phyloP scores from a whole-genome alignment of 31 red algal species.

The Endocladia muricata region DNA sequence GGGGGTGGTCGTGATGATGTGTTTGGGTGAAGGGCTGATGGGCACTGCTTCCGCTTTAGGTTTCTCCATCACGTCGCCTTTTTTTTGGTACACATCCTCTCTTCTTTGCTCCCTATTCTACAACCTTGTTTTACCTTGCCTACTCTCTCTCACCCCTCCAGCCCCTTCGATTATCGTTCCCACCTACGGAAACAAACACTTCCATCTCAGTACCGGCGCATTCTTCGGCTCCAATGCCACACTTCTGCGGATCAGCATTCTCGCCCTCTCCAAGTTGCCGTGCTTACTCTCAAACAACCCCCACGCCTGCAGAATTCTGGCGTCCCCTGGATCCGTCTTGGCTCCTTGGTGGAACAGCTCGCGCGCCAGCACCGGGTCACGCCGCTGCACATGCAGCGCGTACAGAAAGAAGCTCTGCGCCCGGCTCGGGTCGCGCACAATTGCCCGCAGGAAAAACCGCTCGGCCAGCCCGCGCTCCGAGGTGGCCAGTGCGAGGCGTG shows the following conservation, averaged over 20 bases:
- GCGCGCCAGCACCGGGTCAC: constrained; percentile 2
- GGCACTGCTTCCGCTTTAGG: too few species aligned
- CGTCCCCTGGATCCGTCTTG: neutral
- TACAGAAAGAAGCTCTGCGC: constrained; percentile 2
- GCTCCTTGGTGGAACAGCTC: neutral
- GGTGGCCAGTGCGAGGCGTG: neutral
- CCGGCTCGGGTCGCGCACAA: neutral
- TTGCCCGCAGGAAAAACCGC: neutral
- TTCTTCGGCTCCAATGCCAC: neutral
- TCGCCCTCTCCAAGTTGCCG: neutral
- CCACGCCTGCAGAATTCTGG: constrained; percentile 5
- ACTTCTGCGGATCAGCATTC: neutral
- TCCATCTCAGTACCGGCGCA: constrained; percentile 13
- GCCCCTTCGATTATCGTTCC: too few species aligned
- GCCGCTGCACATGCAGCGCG: constrained; percentile 4
- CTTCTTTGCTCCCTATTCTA: too few species aligned
- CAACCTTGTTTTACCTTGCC: too few species aligned
- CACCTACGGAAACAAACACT: neutral
- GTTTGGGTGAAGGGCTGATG: too few species aligned
- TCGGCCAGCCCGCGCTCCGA: neutral
- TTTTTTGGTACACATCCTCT: too few species aligned
- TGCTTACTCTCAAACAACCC: constrained; percentile 17
- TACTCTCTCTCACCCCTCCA: too few species aligned
- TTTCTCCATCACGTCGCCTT: too few species aligned
- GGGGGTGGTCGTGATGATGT: too few species aligned